Percentiles rank a stretch among this genome's conserved stretches.
Conservation (phyloP, 2,329 filamentous ascomycete genomes). For the Penicillium capsulatum region DNA sequence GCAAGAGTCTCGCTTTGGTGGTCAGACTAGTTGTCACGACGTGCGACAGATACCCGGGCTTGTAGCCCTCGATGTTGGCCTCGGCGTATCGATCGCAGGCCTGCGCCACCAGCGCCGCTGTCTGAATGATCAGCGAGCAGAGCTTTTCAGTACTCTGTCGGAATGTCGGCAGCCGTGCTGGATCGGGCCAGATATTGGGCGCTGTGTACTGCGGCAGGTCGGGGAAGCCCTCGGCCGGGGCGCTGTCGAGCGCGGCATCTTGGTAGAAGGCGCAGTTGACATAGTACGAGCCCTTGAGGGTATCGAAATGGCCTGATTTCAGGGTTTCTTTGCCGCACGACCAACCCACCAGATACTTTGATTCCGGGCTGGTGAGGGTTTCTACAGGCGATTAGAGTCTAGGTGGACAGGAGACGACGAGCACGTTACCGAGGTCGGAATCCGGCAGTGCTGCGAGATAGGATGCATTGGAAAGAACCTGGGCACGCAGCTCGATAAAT, state of each 20-base stretch:
- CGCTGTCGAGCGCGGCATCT: slow-evolving; percentile 34
- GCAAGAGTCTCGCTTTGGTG: slow-evolving; percentile 84
- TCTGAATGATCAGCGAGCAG: slow-evolving; percentile 82
- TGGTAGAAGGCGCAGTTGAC: slow-evolving; percentile 57
- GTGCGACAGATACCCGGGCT: slow-evolving; percentile 72
- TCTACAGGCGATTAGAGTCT: slow-evolving; percentile 23
- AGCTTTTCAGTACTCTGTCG: slow-evolving; percentile 66
- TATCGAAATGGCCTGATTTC: slow-evolving; percentile 58
- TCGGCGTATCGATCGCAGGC: slow-evolving; percentile 84
- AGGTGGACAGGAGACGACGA: neutral
- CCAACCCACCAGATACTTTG: slow-evolving; percentile 62
- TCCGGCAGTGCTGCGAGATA: slow-evolving; percentile 78
- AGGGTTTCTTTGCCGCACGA: slow-evolving; percentile 62
- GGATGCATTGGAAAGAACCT: slow-evolving; percentile 78
- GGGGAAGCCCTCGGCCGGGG: slow-evolving; percentile 34
- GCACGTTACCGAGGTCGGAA: slow-evolving; percentile 61
- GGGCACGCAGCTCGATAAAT: slow-evolving; percentile 67
- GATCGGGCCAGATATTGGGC: slow-evolving; percentile 80
- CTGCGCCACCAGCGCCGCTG: slow-evolving; percentile 80
- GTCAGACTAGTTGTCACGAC: slow-evolving; percentile 81
- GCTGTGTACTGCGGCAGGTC: slow-evolving; percentile 83
- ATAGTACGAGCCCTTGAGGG: slow-evolving; percentile 62
- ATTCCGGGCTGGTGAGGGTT: slow-evolving; percentile 40
- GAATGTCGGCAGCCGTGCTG: slow-evolving; percentile 69
- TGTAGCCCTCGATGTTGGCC: slow-evolving; percentile 72